These are phyloP conservation scores for Diaporthe vaccinii DNA, from an alignment of 2,329 filamentous ascomycete species.

Conservation along the genomic window DNA sequence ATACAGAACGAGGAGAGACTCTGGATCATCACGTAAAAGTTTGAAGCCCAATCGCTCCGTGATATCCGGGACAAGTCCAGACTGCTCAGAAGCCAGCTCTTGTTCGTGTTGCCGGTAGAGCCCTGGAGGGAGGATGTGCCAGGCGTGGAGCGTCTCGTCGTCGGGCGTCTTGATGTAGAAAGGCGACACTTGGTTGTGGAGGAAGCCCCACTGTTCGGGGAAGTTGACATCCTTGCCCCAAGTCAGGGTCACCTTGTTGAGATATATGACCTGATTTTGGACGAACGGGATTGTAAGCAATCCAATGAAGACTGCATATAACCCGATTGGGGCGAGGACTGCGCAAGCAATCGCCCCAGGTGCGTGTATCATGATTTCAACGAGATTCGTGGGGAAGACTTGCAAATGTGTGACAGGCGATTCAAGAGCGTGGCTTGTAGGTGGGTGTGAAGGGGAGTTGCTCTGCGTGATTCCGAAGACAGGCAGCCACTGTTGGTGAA, in stretches of 20 bases:
- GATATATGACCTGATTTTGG: slow-evolving; percentile 69
- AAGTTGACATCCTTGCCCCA: slow-evolving; percentile 73
- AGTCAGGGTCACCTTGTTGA: slow-evolving; percentile 67
- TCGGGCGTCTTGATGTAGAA: slow-evolving; percentile 77
- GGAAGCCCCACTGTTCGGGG: slow-evolving; percentile 79
- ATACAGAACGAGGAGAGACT: slow-evolving; percentile 60
- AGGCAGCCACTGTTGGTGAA: not conserved
- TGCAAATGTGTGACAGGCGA: not conserved
- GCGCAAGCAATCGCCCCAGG: not conserved
- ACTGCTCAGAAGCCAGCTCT: slow-evolving; percentile 54
- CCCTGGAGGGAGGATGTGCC: slow-evolving; percentile 81
- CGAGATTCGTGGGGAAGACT: not conserved
- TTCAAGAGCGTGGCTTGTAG: no score
- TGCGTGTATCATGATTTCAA: not conserved
- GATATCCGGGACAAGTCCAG: slow-evolving; percentile 47
- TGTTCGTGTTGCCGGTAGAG: slow-evolving; percentile 70
- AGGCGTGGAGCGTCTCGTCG: slow-evolving; percentile 77
- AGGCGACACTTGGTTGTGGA: slow-evolving; percentile 79
- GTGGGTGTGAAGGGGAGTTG: no score
- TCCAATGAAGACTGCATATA: slow-evolving; percentile 45
- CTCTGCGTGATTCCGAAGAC: not conserved
- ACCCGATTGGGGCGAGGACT: not conserved
- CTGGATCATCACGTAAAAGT: slow-evolving; percentile 60
- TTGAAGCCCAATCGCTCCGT: slow-evolving; percentile 54
- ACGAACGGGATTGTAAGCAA: slow-evolving; percentile 55